Conservation (phyloP, 441 rosid genomes). For the California macrophylla region DNA sequence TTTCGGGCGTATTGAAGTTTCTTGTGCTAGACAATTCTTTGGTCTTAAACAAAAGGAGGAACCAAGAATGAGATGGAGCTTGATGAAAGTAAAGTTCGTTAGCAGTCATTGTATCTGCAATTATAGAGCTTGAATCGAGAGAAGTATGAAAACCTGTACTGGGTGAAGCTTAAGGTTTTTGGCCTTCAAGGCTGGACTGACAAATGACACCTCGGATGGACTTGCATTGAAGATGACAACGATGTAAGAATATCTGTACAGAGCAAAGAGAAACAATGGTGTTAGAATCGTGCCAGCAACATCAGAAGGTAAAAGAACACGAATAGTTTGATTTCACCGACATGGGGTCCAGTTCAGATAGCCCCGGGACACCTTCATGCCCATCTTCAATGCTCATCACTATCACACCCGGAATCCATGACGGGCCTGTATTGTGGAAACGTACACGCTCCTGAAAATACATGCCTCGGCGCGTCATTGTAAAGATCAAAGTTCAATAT, state of each 20-base stretch:
- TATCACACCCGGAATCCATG: slow-evolving; percentile 64
- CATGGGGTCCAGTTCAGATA: slow-evolving; percentile 65
- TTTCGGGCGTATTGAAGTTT: no score
- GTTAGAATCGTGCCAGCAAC: not conserved
- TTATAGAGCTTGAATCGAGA: no score
- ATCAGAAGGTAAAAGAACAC: not conserved
- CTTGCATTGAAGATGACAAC: slow-evolving; percentile 60
- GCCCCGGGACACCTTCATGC: slow-evolving; percentile 43
- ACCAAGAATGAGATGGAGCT: no score
- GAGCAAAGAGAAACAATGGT: slow-evolving; percentile 9
- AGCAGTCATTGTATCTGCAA: not conserved
- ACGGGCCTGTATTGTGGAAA: slow-evolving; percentile 71
- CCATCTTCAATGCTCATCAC: slow-evolving; percentile 93
- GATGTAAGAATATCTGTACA: slow-evolving; percentile 57
- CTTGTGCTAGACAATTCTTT: no score
- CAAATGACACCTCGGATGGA: slow-evolving; percentile 51
- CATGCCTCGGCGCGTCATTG: slow-evolving; percentile 15
- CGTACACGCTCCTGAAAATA: slow-evolving; percentile 53
- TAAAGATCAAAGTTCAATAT: no score
- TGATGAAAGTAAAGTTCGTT: no score
- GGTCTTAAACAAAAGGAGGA: no score
- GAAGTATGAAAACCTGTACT: slow-evolving; percentile 44
- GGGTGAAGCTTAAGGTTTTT: slow-evolving; percentile 65
- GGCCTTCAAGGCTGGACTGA: slow-evolving; percentile 34
- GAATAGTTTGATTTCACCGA: slow-evolving; percentile 27